Evolutionary conservation across 2,329 filamentous ascomycete genomes (phyloP).

Genomic region (Xylariaceae sp.): DNA sequence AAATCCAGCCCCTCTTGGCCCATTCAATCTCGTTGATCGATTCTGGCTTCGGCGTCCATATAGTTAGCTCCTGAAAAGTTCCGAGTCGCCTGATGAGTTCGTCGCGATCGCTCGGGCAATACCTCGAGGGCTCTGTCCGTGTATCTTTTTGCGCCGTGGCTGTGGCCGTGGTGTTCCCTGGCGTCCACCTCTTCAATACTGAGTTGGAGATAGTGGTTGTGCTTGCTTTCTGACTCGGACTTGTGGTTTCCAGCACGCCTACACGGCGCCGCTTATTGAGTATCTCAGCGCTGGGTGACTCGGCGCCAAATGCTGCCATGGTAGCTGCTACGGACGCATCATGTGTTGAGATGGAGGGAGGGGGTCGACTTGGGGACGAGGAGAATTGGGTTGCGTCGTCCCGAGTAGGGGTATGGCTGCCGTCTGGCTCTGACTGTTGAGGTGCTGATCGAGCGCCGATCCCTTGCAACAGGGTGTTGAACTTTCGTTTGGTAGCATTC

Average conservation of each 20-base stretch:
- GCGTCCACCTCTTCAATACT: constrained; percentile 49
- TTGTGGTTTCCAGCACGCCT: constrained; percentile 49
- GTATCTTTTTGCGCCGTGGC: constrained; percentile 33
- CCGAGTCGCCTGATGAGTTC: constrained; percentile 81
- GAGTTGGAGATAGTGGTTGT: constrained; percentile 49
- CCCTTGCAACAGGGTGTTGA: constrained; percentile 75
- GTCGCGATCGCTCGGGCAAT: constrained; percentile 83
- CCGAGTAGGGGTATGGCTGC: constrained; percentile 45
- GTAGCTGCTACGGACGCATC: constrained; percentile 22
- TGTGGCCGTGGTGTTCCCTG: constrained; percentile 30
- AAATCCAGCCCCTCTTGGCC: constrained; percentile 93
- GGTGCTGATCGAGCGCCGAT: constrained; percentile 58
- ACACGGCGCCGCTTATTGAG: constrained; percentile 61
- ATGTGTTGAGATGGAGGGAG: constrained; percentile 42
- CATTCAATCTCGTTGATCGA: constrained; percentile 88
- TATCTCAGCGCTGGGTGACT: constrained; percentile 44
- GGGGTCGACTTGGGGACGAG: constrained; percentile 30
- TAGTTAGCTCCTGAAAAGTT: constrained; percentile 88
- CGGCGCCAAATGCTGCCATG: constrained; percentile 23
- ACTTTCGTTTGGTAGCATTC: constrained; percentile 83
- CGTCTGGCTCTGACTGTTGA: constrained; percentile 47
- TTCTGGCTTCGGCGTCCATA: constrained; percentile 93
- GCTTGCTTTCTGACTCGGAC: constrained; percentile 40
- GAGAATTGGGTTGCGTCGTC: constrained; percentile 28
- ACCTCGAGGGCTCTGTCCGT: constrained; percentile 64